Conservation (phyloP, 179 eudicot genomes). For the Patellifolia procumbens region DNA sequence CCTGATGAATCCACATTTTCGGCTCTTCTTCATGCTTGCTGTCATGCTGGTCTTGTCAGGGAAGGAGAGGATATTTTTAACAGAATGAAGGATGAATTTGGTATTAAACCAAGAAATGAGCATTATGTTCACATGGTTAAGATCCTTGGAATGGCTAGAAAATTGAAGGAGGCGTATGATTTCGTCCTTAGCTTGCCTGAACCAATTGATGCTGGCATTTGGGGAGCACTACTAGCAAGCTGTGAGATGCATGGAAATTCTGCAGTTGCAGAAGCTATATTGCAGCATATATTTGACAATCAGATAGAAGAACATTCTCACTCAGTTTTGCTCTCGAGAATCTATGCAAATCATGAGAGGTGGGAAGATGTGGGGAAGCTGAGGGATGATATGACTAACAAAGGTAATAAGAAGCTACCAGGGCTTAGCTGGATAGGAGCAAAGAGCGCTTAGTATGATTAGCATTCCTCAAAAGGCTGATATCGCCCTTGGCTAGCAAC, state of each 20-base stretch:
- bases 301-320: slow-evolving; percentile 38
- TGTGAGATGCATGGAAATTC: slow-evolving; percentile 70
- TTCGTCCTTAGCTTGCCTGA: slow-evolving; percentile 45
- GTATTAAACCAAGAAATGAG: slow-evolving; percentile 56
- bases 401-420: slow-evolving; percentile 46
- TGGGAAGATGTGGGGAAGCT: slow-evolving; percentile 71
- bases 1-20: slow-evolving; percentile 82
- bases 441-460: background rate
- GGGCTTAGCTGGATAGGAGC: slow-evolving; percentile 67
- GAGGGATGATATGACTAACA: slow-evolving; percentile 44
- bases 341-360: slow-evolving; percentile 68
- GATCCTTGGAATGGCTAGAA: slow-evolving; percentile 76
- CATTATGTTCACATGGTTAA: slow-evolving; percentile 77
- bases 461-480: too few species aligned
- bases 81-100: slow-evolving; percentile 60
- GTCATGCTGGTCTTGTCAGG: slow-evolving; percentile 70
- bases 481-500: too few species aligned
- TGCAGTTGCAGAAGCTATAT: slow-evolving; percentile 50
- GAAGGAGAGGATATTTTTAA: slow-evolving; percentile 52
- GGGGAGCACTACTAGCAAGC: slow-evolving; percentile 86
- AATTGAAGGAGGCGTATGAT: slow-evolving; percentile 65
- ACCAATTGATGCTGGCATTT: slow-evolving; percentile 67
- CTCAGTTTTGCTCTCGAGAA: slow-evolving; percentile 61
- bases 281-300: slow-evolving; percentile 39
- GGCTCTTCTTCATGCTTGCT: slow-evolving; percentile 73